Conservation (phyloP, 2,329 filamentous ascomycete species). For the Exophiala aquamarina region DNA sequence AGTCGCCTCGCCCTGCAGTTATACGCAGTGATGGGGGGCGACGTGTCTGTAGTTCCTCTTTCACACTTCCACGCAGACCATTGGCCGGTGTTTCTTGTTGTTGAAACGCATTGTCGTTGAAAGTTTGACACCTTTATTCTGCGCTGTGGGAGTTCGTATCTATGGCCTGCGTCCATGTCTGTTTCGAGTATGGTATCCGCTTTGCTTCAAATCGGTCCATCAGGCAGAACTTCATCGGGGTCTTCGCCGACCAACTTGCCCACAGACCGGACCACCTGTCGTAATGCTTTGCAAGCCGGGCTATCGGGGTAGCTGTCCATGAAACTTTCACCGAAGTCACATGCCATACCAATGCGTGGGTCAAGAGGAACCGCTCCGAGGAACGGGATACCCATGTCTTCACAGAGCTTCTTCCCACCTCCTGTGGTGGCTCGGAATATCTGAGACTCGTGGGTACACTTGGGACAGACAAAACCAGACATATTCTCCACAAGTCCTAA, state of each 20-base stretch:
- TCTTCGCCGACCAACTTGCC: conserved; percentile 65
- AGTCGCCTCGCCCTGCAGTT: no score
- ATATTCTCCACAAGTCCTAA: conserved; percentile 96
- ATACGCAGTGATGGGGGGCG: neutral
- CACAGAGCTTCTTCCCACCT: conserved; percentile 74
- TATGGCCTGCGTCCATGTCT: no score
- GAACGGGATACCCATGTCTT: conserved; percentile 86
- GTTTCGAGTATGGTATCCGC: no score
- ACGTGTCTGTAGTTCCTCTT: neutral
- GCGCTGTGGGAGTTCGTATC: no score
- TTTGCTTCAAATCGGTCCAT: conserved; percentile 28
- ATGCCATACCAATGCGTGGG: conserved; percentile 91
- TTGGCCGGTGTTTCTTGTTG: neutral
- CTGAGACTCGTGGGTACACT: conserved; percentile 74
- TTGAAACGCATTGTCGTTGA: no score
- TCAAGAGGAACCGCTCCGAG: conserved; percentile 88
- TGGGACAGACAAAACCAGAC: conserved; percentile 94
- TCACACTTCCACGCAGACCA: neutral
- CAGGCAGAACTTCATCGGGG: conserved; percentile 48
- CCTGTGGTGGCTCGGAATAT: conserved; percentile 93
- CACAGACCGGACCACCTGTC: conserved; percentile 73
- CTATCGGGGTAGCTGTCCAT: conserved; percentile 92
- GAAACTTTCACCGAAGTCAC: conserved; percentile 96
- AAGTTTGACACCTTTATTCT: no score
- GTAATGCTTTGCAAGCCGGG: conserved; percentile 81